Percentiles rank a stretch among this genome's conserved stretches.
These are phyloP conservation scores for Boletus speciosus DNA, from an alignment of 768 basidiomycete genomes.

Conservation along the genomic window DNA sequence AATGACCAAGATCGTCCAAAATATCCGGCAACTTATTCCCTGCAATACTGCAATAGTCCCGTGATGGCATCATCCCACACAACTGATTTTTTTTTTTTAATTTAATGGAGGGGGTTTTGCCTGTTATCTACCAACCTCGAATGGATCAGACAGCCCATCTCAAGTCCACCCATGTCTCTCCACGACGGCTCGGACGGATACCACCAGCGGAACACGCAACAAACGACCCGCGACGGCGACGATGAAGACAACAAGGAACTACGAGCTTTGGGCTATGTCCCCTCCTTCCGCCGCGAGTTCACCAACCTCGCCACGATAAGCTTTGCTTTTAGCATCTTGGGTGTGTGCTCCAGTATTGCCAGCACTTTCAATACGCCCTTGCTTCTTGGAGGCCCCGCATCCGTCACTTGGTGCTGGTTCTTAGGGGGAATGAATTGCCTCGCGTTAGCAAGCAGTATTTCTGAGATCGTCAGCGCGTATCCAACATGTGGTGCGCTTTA, in stretches of 20 bases:
- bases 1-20: not conserved
- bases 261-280: conserved; percentile 29
- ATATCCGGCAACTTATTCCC: not conserved
- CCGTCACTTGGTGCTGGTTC: conserved; percentile 38
- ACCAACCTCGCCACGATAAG: conserved; percentile 36
- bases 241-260: conserved; percentile 20
- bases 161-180: conserved; percentile 1
- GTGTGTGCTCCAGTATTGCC: conserved; percentile 37
- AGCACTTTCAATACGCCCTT: conserved; percentile 38
- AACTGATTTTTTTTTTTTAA: not conserved
- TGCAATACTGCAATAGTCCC: not conserved
- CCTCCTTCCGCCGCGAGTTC: conserved; percentile 43
- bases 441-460: conserved; percentile 29
- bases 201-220: not conserved
- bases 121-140: not conserved
- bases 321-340: conserved; percentile 35
- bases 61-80: not conserved
- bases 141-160: not conserved
- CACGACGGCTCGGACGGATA: not conserved
- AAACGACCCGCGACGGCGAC: not conserved
- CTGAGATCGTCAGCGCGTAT: conserved; percentile 32
- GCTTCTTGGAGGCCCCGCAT: conserved; percentile 35
- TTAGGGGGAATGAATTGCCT: conserved; percentile 27
- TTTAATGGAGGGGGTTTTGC: not conserved
- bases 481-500: conserved; percentile 40